Conservation (phyloP, 2,329 filamentous ascomycete species). For the Neofusicoccum cordaticola region DNA sequence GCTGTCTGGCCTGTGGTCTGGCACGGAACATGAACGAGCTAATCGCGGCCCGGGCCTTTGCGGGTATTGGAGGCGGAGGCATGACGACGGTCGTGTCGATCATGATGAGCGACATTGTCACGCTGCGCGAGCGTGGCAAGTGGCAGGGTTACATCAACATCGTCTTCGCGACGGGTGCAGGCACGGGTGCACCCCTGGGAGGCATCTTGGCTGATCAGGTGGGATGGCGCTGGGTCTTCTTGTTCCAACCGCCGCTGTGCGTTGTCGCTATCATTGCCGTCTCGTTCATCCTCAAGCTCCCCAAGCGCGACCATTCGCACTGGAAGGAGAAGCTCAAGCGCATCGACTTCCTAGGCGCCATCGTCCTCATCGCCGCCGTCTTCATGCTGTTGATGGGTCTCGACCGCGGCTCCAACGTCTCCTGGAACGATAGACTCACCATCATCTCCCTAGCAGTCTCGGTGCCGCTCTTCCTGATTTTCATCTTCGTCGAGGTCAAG, state of each 20-base stretch:
- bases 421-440: constrained; percentile 61
- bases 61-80: constrained; percentile 67
- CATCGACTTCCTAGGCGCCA: constrained; percentile 72
- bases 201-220: constrained; percentile 70
- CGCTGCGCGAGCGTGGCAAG: constrained; percentile 65
- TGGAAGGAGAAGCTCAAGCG: constrained; percentile 65
- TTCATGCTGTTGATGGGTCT: constrained; percentile 66
- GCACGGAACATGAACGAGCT: constrained; percentile 63
- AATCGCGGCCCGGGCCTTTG: constrained; percentile 62
- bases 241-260: constrained; percentile 68
- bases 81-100: constrained; percentile 70
- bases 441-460: constrained; percentile 57
- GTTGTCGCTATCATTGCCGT: constrained; percentile 64
- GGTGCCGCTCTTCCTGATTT: constrained; percentile 60
- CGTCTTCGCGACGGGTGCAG: constrained; percentile 66
- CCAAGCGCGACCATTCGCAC: constrained; percentile 55
- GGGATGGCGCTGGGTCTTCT: constrained; percentile 76
- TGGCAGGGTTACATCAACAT: constrained; percentile 76
- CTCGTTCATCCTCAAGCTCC: constrained; percentile 60
- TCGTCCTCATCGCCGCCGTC: constrained; percentile 63
- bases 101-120: constrained; percentile 68
- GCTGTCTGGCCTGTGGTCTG: constrained; percentile 62
- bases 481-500: constrained; percentile 66
- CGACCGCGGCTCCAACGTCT: constrained; percentile 69
- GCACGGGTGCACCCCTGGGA: constrained; percentile 66